phyloP scores from a whole-genome alignment of 768 basidiomycete genomes.

The Lentinula boryana region DNA sequence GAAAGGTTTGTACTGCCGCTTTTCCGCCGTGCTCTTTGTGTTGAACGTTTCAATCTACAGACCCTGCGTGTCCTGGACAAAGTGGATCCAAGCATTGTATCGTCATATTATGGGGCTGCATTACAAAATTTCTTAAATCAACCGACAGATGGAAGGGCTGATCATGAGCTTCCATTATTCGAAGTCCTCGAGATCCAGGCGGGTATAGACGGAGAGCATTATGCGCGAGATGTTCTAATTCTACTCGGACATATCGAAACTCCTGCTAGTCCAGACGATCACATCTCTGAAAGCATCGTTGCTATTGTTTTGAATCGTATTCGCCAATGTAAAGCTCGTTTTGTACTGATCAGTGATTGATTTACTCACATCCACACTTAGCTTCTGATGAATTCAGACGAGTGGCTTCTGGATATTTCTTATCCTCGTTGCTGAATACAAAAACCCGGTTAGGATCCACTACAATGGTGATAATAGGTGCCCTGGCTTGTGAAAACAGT shows the following conservation, averaged over 20 bases:
- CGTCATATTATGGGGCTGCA: constrained; percentile 44
- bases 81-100: constrained; percentile 55
- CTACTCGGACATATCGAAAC: constrained; percentile 33
- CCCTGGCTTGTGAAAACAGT: constrained; percentile 60
- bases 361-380: not conserved
- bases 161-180: constrained; percentile 41
- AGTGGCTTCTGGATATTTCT: constrained; percentile 36
- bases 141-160: constrained; percentile 28
- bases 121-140: constrained; percentile 29
- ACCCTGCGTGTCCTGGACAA: constrained; percentile 50
- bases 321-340: constrained; percentile 34
- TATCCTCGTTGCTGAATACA: constrained; percentile 37
- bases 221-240: constrained; percentile 45
- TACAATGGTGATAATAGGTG: constrained; percentile 59
- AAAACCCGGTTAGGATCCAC: constrained; percentile 44
- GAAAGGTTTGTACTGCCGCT: constrained; percentile 37
- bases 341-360: not conserved
- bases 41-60: constrained; percentile 31
- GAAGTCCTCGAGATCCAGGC: constrained; percentile 46
- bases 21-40: not conserved
- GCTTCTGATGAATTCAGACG: constrained; percentile 39
- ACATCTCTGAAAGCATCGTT: constrained; percentile 51
- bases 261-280: constrained; percentile 20
- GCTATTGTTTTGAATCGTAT: constrained; percentile 48
- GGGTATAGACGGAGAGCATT: constrained; percentile 48